phyloP scores from a whole-genome alignment of 176 grass and related monocot genomes.

The Oryza glaberrima region DNA sequence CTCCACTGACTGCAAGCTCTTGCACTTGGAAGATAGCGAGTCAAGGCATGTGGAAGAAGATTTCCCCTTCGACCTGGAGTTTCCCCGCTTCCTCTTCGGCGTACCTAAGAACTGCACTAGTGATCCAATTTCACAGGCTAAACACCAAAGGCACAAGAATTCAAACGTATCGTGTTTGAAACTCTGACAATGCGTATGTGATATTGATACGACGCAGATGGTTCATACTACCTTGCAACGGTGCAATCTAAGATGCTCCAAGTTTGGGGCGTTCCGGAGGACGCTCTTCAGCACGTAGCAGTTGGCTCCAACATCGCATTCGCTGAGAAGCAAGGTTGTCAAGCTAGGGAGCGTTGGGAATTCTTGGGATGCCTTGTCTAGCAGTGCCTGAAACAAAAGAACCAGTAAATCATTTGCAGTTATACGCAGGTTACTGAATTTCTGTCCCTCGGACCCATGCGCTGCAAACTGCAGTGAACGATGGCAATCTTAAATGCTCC shows the following conservation, averaged over 20 bases:
- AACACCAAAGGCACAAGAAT: background rate
- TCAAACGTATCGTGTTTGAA: background rate
- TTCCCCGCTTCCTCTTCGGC: background rate
- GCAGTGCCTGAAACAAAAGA: slow-evolving; percentile 26
- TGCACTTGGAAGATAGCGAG: background rate
- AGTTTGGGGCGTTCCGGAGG: background rate
- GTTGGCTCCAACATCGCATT: slow-evolving; percentile 23
- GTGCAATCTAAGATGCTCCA: slow-evolving; percentile 35
- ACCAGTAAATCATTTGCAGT: background rate
- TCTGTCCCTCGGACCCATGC: background rate
- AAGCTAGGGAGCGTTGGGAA: slow-evolving; percentile 23
- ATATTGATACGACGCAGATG: background rate
- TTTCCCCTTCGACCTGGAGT: background rate
- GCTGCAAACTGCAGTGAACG: background rate
- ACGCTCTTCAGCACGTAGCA: slow-evolving; percentile 1
- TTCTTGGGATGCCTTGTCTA: background rate
- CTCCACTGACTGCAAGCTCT: slow-evolving; percentile 16
- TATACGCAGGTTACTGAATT: background rate
- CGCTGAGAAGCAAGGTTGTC: background rate
- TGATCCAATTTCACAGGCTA: background rate
- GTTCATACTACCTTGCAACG: slow-evolving; percentile 20
- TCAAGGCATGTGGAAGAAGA: background rate
- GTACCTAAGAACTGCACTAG: slow-evolving; percentile 18
- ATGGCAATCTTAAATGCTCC: background rate
- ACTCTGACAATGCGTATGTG: too few species aligned